Conservation (phyloP, 345 rosid species). For the Chamaenerion angustifolium region DNA sequence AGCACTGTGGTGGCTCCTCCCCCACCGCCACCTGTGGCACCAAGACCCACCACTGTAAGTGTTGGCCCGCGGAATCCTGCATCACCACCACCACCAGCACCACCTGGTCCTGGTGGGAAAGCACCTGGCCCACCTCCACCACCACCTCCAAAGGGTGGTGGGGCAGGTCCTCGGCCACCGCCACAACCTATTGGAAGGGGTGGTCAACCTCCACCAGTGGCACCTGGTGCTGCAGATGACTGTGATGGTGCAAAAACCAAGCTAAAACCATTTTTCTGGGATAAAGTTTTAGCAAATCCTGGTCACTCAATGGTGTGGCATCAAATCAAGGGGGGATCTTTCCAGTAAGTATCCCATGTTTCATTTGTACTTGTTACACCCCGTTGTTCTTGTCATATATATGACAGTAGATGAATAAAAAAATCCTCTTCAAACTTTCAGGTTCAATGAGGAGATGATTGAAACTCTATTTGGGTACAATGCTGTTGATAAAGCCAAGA, state of each 20-base stretch:
- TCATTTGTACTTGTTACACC: neutral
- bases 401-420: conserved; percentile 4
- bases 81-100: conserved; percentile 30
- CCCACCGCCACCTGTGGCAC: conserved; percentile 40
- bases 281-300: conserved; percentile 84
- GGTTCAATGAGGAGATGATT: conserved; percentile 98
- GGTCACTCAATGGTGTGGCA: conserved; percentile 96
- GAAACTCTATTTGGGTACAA: conserved; percentile 80
- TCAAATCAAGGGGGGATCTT: conserved; percentile 89
- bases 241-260: conserved; percentile 59
- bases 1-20: conserved; percentile 21
- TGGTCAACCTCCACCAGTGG: conserved; percentile 21
- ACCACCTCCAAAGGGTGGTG: conserved; percentile 10
- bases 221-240: conserved; percentile 23
- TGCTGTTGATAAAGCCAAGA: conserved; percentile 45
- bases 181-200: conserved; percentile 22
- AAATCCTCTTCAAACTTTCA: conserved; percentile 22
- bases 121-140: conserved; percentile 62
- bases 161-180: conserved; percentile 16
- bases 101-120: conserved; percentile 12
- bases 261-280: conserved; percentile 98
- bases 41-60: conserved; percentile 28
- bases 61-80: conserved; percentile 17
- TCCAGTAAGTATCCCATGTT: conserved; percentile 55
- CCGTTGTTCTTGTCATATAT: neutral